Evolutionary conservation across 306 rosid genomes (phyloP).

Genomic region (Fragaria ananassa): DNA sequence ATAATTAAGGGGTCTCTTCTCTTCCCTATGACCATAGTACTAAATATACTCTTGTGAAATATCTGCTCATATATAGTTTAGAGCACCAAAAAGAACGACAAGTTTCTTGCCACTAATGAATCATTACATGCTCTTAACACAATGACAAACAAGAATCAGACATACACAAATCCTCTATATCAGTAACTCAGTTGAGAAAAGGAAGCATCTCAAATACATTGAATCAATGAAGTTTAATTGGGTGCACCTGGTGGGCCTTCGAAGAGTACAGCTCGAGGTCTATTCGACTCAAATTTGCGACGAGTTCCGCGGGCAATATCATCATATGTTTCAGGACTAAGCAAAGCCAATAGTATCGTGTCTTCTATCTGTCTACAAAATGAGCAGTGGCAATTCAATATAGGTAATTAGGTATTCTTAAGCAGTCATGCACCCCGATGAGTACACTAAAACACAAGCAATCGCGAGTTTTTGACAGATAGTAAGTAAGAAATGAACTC

Average conservation of each 20-base stretch:
- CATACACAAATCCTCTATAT: not conserved
- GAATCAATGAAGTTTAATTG: not conserved
- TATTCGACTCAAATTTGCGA: slow-evolving; percentile 76
- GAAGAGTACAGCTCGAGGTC: slow-evolving; percentile 91
- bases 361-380: slow-evolving; percentile 78
- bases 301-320: slow-evolving; percentile 83
- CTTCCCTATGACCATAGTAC: not conserved
- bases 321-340: slow-evolving; percentile 79
- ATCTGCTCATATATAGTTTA: not conserved
- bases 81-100: not conserved
- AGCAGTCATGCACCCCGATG: slow-evolving; percentile 1
- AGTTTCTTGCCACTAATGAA: not conserved
- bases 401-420: not conserved
- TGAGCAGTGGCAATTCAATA: slow-evolving; percentile 13
- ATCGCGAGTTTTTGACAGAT: not conserved
- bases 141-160: not conserved
- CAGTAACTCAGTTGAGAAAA: not conserved
- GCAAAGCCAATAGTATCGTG: slow-evolving; percentile 76
- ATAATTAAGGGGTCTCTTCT: too few species aligned
- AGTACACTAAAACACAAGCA: slow-evolving; percentile 10
- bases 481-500: not conserved
- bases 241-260: slow-evolving; percentile 89
- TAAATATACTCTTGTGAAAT: not conserved
- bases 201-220: not conserved
- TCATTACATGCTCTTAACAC: not conserved